Evolutionary conservation across 305 asterid species (phyloP).

Genomic region (Andrographis paniculata): DNA sequence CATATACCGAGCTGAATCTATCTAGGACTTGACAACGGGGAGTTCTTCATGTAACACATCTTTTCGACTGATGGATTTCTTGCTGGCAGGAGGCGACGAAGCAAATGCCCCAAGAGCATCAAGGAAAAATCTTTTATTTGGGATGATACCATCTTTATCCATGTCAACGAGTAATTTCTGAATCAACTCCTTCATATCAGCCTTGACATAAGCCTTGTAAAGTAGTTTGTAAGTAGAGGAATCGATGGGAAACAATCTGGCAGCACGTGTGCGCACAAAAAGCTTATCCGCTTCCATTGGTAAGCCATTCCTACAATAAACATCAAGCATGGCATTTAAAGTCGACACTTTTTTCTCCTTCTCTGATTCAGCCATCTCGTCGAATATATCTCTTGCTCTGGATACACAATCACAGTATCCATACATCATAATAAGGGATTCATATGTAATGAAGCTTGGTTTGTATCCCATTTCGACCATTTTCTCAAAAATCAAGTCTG

Average conservation of each 20-base stretch:
- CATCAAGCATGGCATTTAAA: slow-evolving; percentile 87
- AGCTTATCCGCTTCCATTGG: slow-evolving; percentile 72
- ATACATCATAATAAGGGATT: slow-evolving; percentile 68
- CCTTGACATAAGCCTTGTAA: slow-evolving; percentile 75
- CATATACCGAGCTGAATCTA: slow-evolving; percentile 12
- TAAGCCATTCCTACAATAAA: slow-evolving; percentile 66
- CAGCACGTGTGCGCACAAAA: slow-evolving; percentile 42
- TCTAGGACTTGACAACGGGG: slow-evolving; percentile 17
- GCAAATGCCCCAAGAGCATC: slow-evolving; percentile 73
- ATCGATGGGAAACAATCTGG: slow-evolving; percentile 35
- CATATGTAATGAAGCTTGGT: slow-evolving; percentile 75
- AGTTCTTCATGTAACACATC: slow-evolving; percentile 19
- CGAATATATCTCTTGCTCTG: slow-evolving; percentile 66
- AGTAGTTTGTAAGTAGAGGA: slow-evolving; percentile 79
- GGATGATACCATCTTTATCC: slow-evolving; percentile 83
- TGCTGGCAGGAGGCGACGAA: slow-evolving; percentile 35
- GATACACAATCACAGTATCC: slow-evolving; percentile 72
- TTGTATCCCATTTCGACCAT: slow-evolving; percentile 75
- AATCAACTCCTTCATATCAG: slow-evolving; percentile 65
- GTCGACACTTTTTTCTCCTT: slow-evolving; percentile 69
- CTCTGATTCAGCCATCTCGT: slow-evolving; percentile 39
- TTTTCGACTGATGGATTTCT: slow-evolving; percentile 26
- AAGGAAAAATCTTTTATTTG: slow-evolving; percentile 75
- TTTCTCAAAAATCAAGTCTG: slow-evolving; percentile 41
- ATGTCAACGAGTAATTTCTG: slow-evolving; percentile 49